Percentiles rank a stretch among this genome's conserved stretches.
These are phyloP conservation scores for Rhizophora mangle DNA, from an alignment of 345 rosid genomes.

Conservation along the genomic window DNA sequence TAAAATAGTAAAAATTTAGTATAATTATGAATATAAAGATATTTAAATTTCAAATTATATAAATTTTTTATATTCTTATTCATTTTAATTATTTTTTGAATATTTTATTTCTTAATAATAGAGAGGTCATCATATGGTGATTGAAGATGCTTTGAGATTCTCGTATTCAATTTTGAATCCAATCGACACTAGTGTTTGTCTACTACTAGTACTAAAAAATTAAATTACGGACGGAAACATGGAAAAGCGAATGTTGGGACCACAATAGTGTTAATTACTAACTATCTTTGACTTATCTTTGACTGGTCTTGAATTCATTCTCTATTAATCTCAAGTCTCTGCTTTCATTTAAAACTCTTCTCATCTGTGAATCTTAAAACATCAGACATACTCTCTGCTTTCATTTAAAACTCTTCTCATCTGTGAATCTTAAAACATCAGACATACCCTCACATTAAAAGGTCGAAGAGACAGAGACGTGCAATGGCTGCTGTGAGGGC, in stretches of 20 bases:
- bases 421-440: conserved; percentile 1
- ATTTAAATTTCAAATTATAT: too few relatives aligned
- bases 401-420: conserved; percentile 11
- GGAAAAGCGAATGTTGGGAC: conserved; percentile 27
- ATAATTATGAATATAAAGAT: too few relatives aligned
- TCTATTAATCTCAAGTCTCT: conserved; percentile 16
- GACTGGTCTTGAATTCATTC: conserved; percentile 9
- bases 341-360: conserved; percentile 9
- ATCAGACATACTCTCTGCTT: conserved; percentile 16
- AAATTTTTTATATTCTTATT: too few relatives aligned
- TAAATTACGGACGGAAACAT: background rate
- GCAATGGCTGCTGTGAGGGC: conserved; percentile 20
- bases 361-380: conserved; percentile 4
- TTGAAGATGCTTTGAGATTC: conserved; percentile 30
- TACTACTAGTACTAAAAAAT: conserved; percentile 10
- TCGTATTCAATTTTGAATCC: conserved; percentile 6
- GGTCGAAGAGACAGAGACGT: background rate
- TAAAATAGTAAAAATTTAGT: too few relatives aligned
- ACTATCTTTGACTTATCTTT: background rate
- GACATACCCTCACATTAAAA: conserved; percentile 6
- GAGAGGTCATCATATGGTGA: background rate
- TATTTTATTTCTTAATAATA: background rate
- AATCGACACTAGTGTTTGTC: conserved; percentile 32
- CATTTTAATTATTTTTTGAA: too few relatives aligned
- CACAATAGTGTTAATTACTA: background rate